Evolutionary conservation across 352 stramenopile species (phyloP).

Genomic region (Blastocystis sp.): DNA sequence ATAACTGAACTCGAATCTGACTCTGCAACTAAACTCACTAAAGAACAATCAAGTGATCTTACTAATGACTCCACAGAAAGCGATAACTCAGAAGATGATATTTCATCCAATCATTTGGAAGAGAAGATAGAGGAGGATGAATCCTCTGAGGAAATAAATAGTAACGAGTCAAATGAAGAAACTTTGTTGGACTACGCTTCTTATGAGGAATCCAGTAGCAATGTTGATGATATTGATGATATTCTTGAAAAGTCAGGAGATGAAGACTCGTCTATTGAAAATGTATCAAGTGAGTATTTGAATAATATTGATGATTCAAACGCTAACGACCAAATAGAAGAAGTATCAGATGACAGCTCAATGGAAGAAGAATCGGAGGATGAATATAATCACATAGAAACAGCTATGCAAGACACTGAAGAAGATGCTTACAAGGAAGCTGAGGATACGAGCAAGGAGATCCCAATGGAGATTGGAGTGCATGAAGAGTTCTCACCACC

Average conservation of each 20-base stretch:
- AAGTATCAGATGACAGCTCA: neutral
- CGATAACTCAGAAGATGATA: no score
- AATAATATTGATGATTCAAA: neutral
- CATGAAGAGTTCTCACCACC: neutral
- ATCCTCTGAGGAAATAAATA: no score
- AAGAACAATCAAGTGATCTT: no score
- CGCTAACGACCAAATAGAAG: neutral
- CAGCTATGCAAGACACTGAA: neutral
- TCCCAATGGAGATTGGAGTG: neutral
- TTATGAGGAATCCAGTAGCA: no score
- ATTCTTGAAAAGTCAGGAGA: neutral
- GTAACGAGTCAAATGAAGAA: no score
- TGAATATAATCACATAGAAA: neutral
- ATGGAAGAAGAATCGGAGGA: neutral
- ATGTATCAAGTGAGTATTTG: neutral
- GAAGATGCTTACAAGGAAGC: neutral
- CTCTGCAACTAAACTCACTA: no score
- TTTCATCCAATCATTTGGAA: no score
- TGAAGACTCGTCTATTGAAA: neutral
- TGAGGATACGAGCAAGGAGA: neutral
- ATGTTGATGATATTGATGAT: neutral
- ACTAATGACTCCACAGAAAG: no score
- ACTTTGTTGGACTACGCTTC: no score
- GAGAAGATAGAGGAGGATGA: no score
- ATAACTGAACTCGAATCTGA: no score